A percentile compares a stretch with the other conserved stretches of the same genome.
phyloP scores from a whole-genome alignment of 257 asterid species.

The Oldenlandia corymbosa region DNA sequence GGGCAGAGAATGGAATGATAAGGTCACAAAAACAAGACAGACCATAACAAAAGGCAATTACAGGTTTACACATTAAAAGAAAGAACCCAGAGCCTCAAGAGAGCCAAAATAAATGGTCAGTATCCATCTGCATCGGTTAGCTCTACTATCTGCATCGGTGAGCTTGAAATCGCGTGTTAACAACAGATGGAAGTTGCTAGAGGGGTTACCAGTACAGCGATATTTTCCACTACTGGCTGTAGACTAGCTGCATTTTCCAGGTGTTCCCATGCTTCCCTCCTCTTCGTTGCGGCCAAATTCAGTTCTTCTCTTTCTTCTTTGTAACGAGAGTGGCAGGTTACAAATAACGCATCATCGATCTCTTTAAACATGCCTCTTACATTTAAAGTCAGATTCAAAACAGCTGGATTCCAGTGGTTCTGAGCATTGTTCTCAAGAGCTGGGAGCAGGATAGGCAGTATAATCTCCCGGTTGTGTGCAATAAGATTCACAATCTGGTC shows the following conservation, averaged over 20 bases:
- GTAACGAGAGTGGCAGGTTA: conserved; percentile 52
- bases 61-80: background rate
- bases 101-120: background rate
- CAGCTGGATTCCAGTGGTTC: conserved; percentile 80
- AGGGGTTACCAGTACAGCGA: conserved; percentile 57
- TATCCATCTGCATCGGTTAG: conserved; percentile 5
- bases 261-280: conserved; percentile 57
- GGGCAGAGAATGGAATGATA: background rate
- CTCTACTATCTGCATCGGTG: conserved; percentile 9
- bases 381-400: conserved; percentile 60
- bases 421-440: conserved; percentile 61
- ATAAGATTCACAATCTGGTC: conserved; percentile 61
- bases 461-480: conserved; percentile 59
- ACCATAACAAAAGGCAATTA: conserved; percentile 4
- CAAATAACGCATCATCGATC: conserved; percentile 60
- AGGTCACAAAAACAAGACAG: background rate
- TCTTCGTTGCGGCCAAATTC: conserved; percentile 30
- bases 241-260: conserved; percentile 54
- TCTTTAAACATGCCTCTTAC: conserved; percentile 60
- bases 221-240: conserved; percentile 55
- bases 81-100: conserved; percentile 11
- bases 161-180: conserved; percentile 9
- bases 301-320: conserved; percentile 43
- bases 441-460: conserved; percentile 73
- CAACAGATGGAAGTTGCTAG: conserved; percentile 23